These are phyloP conservation scores for Candida krabiensis DNA, from an alignment of 805 yeast genomes.

Conservation along the genomic window DNA sequence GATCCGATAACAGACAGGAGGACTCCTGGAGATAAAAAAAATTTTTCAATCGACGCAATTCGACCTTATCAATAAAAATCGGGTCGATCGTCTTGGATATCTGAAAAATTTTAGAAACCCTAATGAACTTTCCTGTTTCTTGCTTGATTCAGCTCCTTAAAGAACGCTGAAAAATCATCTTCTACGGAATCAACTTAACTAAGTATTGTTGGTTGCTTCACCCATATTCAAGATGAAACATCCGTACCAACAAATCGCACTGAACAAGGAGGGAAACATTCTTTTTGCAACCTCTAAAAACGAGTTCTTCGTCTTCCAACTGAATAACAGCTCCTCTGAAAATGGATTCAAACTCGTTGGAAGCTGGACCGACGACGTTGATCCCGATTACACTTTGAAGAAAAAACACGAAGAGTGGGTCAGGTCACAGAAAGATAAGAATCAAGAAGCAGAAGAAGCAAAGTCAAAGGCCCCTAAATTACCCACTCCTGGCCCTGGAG, in stretches of 20 bases:
- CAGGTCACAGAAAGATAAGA: conserved; percentile 29
- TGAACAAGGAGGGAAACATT: conserved; percentile 44
- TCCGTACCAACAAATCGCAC: conserved; percentile 61
- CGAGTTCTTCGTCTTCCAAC: conserved; percentile 51
- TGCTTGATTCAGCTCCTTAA: no score
- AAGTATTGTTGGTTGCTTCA: no score
- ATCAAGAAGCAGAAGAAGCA: conserved; percentile 25
- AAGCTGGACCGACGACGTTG: conserved; percentile 62
- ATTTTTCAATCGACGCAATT: conserved; percentile 4
- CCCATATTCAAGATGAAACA: conserved; percentile 47
- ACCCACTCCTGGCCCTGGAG: conserved; percentile 67
- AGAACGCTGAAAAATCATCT: no score
- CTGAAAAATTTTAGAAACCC: conserved; percentile 3
- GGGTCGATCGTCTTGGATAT: conserved; percentile 9
- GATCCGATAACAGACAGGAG: no score
- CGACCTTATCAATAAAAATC: no score
- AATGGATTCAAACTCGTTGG: conserved; percentile 46
- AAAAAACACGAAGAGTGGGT: conserved; percentile 47
- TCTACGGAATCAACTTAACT: no score
- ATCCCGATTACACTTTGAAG: conserved; percentile 43
- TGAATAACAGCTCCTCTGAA: conserved; percentile 11
- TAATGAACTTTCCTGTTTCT: background rate
- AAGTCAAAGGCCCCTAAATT: conserved; percentile 46
- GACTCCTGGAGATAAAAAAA: conserved; percentile 12
- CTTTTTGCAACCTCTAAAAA: conserved; percentile 62